A percentile compares a stretch with the other conserved stretches of the same genome.
Evolutionary conservation across 2,329 filamentous ascomycete genomes (phyloP).

Genomic region (Hypoxylon sp.): DNA sequence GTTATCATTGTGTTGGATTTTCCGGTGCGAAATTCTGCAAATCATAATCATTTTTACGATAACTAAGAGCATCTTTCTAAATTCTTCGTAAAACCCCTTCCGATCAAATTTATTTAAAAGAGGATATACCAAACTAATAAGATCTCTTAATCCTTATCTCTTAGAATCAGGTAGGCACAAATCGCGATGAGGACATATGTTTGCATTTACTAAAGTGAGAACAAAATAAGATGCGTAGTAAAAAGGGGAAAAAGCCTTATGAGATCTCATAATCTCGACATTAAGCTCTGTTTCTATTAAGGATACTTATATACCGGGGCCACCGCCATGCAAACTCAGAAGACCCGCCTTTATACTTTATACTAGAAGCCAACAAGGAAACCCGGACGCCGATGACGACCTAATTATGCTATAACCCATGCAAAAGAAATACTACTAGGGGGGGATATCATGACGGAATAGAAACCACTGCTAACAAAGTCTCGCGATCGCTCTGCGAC

Average conservation of each 20-base stretch:
- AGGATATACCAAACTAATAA: too few species aligned
- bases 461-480: constrained; percentile 15
- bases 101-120: too few species aligned
- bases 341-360: background rate
- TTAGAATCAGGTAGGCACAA: too few species aligned
- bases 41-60: too few species aligned
- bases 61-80: too few species aligned
- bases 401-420: constrained; percentile 30
- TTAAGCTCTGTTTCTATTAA: constrained; percentile 32
- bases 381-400: constrained; percentile 26
- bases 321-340: constrained; percentile 7
- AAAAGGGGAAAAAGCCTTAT: background rate
- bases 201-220: too few species aligned
- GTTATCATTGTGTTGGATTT: too few species aligned
- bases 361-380: constrained; percentile 5
- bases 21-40: too few species aligned
- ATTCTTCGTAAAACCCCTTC: too few species aligned
- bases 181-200: too few species aligned
- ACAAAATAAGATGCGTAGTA: too few species aligned
- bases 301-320: constrained; percentile 13
- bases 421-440: constrained; percentile 30
- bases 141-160: too few species aligned
- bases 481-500: background rate
- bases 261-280: constrained; percentile 2
- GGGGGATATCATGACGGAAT: constrained; percentile 37